Conservation (phyloP, 2,329 filamentous ascomycete genomes). For the Penicillium sp. region DNA sequence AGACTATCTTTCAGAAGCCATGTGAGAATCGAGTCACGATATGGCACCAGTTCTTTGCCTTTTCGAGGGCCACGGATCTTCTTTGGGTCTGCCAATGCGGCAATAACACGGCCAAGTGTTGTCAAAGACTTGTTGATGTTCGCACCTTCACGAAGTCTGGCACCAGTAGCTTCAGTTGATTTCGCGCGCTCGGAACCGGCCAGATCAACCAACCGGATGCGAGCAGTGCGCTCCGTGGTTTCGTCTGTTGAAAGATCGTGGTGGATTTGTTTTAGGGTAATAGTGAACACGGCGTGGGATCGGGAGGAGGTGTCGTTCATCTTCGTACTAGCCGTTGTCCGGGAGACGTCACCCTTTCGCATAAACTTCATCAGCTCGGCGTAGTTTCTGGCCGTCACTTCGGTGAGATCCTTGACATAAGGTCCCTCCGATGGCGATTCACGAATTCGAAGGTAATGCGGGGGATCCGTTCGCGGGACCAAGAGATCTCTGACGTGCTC, state of each 20-base stretch:
- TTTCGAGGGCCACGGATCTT: conserved; percentile 60
- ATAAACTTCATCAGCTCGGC: conserved; percentile 87
- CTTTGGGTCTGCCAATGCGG: conserved; percentile 77
- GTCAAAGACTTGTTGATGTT: conserved; percentile 99
- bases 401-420: conserved; percentile 94
- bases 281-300: conserved; percentile 96
- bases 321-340: conserved; percentile 90
- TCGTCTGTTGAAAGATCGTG: conserved; percentile 97
- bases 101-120: conserved; percentile 92
- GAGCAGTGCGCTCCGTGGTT: conserved; percentile 89
- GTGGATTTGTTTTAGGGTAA: conserved; percentile 97
- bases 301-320: conserved; percentile 99
- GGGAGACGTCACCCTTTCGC: conserved; percentile 82
- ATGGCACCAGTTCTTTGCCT: conserved; percentile 77
- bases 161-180: conserved; percentile 90
- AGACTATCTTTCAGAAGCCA: conserved; percentile 95
- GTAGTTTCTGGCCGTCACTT: conserved; percentile 85
- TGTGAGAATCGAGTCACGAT: conserved; percentile 80
- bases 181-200: conserved; percentile 95
- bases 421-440: conserved; percentile 94
- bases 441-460: conserved; percentile 94
- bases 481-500: conserved; percentile 96
- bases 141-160: conserved; percentile 85
- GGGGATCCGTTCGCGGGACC: conserved; percentile 74
- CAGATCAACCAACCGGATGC: conserved; percentile 91